These are phyloP conservation scores for Fraxinus albicans DNA, from an alignment of 305 asterid species.

Conservation along the genomic window DNA sequence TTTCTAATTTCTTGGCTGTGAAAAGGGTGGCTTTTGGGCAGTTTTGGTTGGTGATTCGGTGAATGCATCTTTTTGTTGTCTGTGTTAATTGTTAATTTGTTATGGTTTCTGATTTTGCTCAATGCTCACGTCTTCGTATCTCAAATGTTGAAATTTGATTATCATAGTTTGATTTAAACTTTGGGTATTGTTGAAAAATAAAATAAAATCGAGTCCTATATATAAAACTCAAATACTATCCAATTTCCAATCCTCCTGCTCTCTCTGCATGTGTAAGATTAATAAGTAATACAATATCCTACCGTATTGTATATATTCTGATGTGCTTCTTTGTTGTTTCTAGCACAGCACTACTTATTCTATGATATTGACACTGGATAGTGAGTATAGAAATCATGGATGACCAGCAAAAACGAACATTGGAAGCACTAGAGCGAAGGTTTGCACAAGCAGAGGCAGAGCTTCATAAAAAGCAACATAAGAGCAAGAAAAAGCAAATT, in stretches of 20 bases:
- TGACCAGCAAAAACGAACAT: conserved; percentile 59
- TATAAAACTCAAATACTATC: background rate
- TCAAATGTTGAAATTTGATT: too few species aligned
- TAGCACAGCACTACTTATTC: background rate
- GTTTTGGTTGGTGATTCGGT: too few species aligned
- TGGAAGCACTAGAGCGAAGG: conserved; percentile 77
- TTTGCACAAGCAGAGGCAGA: conserved; percentile 73
- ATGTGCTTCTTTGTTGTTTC: background rate
- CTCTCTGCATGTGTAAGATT: background rate
- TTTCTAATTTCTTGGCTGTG: too few species aligned
- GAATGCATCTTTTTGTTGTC: too few species aligned
- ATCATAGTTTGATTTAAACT: too few species aligned
- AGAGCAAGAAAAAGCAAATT: conserved; percentile 43
- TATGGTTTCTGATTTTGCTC: too few species aligned
- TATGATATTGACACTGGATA: background rate
- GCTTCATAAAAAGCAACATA: conserved; percentile 41
- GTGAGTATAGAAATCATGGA: conserved; percentile 37
- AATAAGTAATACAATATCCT: background rate
- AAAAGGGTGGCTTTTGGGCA: too few species aligned
- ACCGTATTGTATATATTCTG: background rate
- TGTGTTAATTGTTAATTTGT: too few species aligned
- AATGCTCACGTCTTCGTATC: too few species aligned
- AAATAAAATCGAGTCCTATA: background rate
- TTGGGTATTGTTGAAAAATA: too few species aligned
- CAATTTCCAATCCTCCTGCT: background rate